phyloP scores from a whole-genome alignment of 495 filamentous ascomycete species.

The Mytilinidion resinicola region DNA sequence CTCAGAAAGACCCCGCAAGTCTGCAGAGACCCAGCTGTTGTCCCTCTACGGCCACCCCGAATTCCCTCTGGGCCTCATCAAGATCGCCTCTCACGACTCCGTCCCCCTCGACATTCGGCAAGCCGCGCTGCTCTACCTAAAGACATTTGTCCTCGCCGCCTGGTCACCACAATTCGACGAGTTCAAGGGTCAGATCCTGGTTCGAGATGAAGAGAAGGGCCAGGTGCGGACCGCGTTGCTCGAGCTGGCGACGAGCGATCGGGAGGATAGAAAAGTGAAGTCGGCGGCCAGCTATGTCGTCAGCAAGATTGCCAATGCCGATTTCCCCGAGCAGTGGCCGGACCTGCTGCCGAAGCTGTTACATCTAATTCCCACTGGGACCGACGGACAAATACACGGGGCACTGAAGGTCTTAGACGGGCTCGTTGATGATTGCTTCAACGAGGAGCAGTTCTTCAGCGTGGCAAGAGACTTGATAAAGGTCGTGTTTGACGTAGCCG shows the following conservation, averaged over 20 bases:
- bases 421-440: constrained; percentile 85
- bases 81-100: constrained; percentile 67
- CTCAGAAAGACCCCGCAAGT: constrained; percentile 61
- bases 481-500: constrained; percentile 73
- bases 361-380: constrained; percentile 64
- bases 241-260: constrained; percentile 65
- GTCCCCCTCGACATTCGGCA: constrained; percentile 71
- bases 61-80: constrained; percentile 69
- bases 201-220: constrained; percentile 62
- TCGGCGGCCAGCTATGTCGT: constrained; percentile 82
- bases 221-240: constrained; percentile 64
- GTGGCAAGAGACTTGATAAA: constrained; percentile 78
- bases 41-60: constrained; percentile 57
- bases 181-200: constrained; percentile 55
- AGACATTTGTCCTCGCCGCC: constrained; percentile 68
- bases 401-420: constrained; percentile 82
- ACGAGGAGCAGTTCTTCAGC: constrained; percentile 87
- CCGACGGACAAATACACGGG: constrained; percentile 74
- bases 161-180: constrained; percentile 70
- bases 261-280: constrained; percentile 79
- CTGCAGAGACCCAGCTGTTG: constrained; percentile 71
- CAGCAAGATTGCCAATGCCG: constrained; percentile 86
- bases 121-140: constrained; percentile 70
- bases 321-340: constrained; percentile 93
- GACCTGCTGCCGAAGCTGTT: constrained; percentile 74